Evolutionary conservation across 371 early-diverging fungal genomes (phyloP).

Genomic region (Fennellomyces sp.): DNA sequence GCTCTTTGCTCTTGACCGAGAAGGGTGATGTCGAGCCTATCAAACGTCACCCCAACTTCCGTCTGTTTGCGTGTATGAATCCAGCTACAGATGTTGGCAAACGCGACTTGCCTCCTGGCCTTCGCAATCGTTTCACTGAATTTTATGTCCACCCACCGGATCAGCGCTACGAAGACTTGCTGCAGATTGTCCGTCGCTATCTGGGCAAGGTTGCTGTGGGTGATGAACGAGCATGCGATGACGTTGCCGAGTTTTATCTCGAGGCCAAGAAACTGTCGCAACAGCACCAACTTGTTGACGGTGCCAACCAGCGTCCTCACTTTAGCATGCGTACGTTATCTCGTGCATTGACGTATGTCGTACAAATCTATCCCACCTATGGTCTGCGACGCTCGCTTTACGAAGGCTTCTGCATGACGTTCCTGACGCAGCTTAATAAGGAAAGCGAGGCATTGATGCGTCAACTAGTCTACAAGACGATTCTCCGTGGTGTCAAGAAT

Average conservation of each 20-base stretch:
- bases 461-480: constrained; percentile 62
- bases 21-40: constrained; percentile 91
- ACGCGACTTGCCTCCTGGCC: constrained; percentile 91
- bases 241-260: constrained; percentile 88
- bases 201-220: constrained; percentile 62
- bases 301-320: constrained; percentile 90
- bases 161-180: constrained; percentile 77
- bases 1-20: constrained; percentile 86
- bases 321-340: constrained; percentile 95
- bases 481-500: constrained; percentile 70
- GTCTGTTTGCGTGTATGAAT: constrained; percentile 99
- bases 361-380: constrained; percentile 72
- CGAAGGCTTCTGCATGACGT: constrained; percentile 96
- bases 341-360: constrained; percentile 86
- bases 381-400: constrained; percentile 83
- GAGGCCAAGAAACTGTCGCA: constrained; percentile 74
- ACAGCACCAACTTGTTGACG: constrained; percentile 83
- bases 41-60: constrained; percentile 92
- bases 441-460: constrained; percentile 69
- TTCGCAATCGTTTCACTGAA: constrained; percentile 93
- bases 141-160: constrained; percentile 95
- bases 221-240: constrained; percentile 66
- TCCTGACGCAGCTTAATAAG: constrained; percentile 86
- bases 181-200: constrained; percentile 81
- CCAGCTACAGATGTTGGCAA: constrained; percentile 99